Evolutionary conservation across 2,329 filamentous ascomycete species (phyloP).

Genomic region (Penicillium sclerotiorum): DNA sequence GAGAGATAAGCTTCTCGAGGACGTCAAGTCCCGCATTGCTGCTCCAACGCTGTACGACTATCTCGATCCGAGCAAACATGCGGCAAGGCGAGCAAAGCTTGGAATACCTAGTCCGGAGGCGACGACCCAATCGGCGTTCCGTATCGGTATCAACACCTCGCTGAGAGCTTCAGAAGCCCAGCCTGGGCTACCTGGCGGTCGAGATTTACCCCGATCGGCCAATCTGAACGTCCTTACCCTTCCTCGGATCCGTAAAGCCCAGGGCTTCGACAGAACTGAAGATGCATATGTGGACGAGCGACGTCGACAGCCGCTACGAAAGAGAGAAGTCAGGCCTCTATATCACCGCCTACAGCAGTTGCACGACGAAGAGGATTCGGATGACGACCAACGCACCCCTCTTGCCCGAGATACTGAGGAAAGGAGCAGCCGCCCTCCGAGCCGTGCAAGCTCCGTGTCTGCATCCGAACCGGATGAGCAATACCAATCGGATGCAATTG

Average conservation of each 20-base stretch:
- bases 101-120: slow-evolving; percentile 73
- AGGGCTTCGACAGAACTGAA: slow-evolving; percentile 60
- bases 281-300: slow-evolving; percentile 71
- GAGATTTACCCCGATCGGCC: slow-evolving; percentile 36
- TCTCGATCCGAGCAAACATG: slow-evolving; percentile 79
- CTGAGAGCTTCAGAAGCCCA: slow-evolving; percentile 64
- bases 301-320: slow-evolving; percentile 57
- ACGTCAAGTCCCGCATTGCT: slow-evolving; percentile 85
- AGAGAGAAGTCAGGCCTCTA: slow-evolving; percentile 72
- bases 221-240: slow-evolving; percentile 64
- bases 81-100: slow-evolving; percentile 74
- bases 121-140: slow-evolving; percentile 57
- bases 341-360: slow-evolving; percentile 77
- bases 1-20: slow-evolving; percentile 81
- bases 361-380: slow-evolving; percentile 80
- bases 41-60: slow-evolving; percentile 78
- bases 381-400: slow-evolving; percentile 74
- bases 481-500: slow-evolving; percentile 30
- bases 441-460: slow-evolving; percentile 62
- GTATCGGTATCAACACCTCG: slow-evolving; percentile 62
- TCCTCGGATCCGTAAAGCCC: slow-evolving; percentile 73
- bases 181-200: slow-evolving; percentile 44
- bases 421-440: slow-evolving; percentile 77
- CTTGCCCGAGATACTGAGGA: slow-evolving; percentile 79
- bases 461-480: slow-evolving; percentile 53